These are phyloP conservation scores for Trichoderma reesei DNA, from an alignment of 495 filamentous ascomycete genomes.

Conservation along the genomic window DNA sequence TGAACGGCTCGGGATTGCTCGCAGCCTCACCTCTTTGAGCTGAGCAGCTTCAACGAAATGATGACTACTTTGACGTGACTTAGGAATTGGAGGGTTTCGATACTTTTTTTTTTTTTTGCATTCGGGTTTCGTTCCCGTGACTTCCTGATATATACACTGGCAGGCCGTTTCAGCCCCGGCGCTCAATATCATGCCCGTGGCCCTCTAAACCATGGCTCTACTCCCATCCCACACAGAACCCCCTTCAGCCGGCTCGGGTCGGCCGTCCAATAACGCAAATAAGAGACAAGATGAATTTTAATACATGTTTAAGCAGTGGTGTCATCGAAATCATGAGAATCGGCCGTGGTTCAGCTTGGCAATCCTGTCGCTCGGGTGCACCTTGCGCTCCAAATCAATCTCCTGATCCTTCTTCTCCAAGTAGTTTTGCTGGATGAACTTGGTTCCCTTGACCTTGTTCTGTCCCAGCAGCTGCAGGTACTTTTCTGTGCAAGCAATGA, in stretches of 20 bases:
- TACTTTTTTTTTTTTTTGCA: not conserved
- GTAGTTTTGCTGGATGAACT: constrained; percentile 89
- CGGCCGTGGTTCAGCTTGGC: constrained; percentile 10
- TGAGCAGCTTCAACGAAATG: not conserved
- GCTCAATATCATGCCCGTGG: not conserved
- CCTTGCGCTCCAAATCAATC: constrained; percentile 11
- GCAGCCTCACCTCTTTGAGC: not conserved
- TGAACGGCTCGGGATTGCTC: not conserved
- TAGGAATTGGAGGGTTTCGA: not conserved
- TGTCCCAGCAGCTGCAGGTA: constrained; percentile 87
- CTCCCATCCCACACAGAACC: not conserved
- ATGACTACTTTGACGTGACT: not conserved
- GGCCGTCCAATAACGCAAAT: not conserved
- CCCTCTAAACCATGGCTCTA: not conserved
- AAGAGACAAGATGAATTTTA: not conserved
- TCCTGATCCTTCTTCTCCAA: constrained; percentile 39
- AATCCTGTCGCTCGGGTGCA: constrained; percentile 10
- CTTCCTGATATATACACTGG: constrained; percentile 7
- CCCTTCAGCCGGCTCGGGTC: not conserved
- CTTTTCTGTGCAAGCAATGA: constrained; percentile 51
- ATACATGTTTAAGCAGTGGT: not conserved
- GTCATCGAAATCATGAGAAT: not conserved
- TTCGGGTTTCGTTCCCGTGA: not conserved
- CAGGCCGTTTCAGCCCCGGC: not conserved
- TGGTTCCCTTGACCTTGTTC: constrained; percentile 75